Percentiles rank a stretch among this genome's conserved stretches.
Evolutionary conservation across 2,329 filamentous ascomycete genomes (phyloP).

Genomic region (Leptographium procerum): DNA sequence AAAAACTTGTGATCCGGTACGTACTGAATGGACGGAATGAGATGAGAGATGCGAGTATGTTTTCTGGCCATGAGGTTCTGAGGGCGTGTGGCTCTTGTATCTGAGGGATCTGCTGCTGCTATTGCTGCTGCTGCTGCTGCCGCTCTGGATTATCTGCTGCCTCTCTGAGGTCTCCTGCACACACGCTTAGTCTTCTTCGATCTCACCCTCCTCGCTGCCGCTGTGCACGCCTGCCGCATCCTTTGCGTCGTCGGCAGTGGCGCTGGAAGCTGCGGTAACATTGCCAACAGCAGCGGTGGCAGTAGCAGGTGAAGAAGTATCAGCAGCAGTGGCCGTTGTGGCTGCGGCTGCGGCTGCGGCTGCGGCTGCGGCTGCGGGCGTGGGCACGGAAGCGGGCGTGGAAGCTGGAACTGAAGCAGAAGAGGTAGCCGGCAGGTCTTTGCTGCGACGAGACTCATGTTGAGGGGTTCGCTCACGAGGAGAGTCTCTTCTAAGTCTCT

Average conservation of each 20-base stretch:
- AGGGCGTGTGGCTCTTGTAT: too few species aligned
- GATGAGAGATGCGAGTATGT: neutral
- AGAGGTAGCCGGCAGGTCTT: neutral
- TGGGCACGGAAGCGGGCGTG: neutral
- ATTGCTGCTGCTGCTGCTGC: too few species aligned
- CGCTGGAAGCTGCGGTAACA: neutral
- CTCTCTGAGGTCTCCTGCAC: too few species aligned
- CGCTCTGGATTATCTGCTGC: too few species aligned
- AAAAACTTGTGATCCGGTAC: constrained; percentile 16
- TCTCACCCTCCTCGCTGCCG: constrained; percentile 95
- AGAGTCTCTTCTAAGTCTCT: constrained; percentile 47
- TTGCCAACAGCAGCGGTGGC: constrained; percentile 8
- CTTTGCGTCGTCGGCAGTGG: neutral
- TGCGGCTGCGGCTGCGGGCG: constrained; percentile 23
- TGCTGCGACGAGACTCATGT: constrained; percentile 41
- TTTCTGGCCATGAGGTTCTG: too few species aligned
- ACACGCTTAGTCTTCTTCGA: constrained; percentile 61
- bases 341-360: constrained; percentile 6
- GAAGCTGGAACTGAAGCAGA: constrained; percentile 14
- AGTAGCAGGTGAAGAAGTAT: neutral
- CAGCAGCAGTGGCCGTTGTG: neutral
- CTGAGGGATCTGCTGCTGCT: too few species aligned
- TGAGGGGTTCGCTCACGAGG: constrained; percentile 47
- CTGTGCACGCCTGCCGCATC: constrained; percentile 59
- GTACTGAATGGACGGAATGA: constrained; percentile 18